These are phyloP conservation scores for Saccharomyces eubayanus DNA, from an alignment of 805 yeast species.

Conservation along the genomic window DNA sequence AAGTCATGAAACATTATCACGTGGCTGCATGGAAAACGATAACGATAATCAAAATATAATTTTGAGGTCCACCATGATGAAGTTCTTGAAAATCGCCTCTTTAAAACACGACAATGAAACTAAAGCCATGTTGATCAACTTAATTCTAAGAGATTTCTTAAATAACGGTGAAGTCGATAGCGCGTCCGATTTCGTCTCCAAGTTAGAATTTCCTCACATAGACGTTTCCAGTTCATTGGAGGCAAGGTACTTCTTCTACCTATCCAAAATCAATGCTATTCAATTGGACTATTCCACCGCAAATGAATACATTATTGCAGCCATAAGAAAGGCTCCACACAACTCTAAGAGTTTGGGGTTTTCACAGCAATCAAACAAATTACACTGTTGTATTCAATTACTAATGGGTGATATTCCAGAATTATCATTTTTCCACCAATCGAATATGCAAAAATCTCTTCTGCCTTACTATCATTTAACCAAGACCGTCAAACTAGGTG, in stretches of 20 bases:
- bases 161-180: conserved; percentile 71
- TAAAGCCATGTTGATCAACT: conserved; percentile 77
- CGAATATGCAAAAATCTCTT: conserved; percentile 49
- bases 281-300: conserved; percentile 90
- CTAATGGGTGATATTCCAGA: conserved; percentile 97
- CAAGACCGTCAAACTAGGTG: conserved; percentile 88
- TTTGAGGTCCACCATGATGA: conserved; percentile 61
- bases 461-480: conserved; percentile 81
- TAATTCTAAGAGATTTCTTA: conserved; percentile 73
- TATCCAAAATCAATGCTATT: conserved; percentile 84
- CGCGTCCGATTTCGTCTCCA: conserved; percentile 83
- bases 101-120: conserved; percentile 90
- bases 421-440: conserved; percentile 66
- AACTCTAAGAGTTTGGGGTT: conserved; percentile 79
- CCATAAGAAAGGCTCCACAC: conserved; percentile 93
- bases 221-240: conserved; percentile 78
- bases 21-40: conserved; percentile 31
- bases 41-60: conserved; percentile 16
- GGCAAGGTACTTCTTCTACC: conserved; percentile 84
- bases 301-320: conserved; percentile 83
- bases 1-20: conserved; percentile 53
- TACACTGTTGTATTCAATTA: conserved; percentile 79
- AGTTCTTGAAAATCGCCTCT: conserved; percentile 77
- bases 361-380: conserved; percentile 79
- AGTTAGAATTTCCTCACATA: conserved; percentile 72